phyloP scores from a whole-genome alignment of 345 rosid genomes.

The Brassica carinata region DNA sequence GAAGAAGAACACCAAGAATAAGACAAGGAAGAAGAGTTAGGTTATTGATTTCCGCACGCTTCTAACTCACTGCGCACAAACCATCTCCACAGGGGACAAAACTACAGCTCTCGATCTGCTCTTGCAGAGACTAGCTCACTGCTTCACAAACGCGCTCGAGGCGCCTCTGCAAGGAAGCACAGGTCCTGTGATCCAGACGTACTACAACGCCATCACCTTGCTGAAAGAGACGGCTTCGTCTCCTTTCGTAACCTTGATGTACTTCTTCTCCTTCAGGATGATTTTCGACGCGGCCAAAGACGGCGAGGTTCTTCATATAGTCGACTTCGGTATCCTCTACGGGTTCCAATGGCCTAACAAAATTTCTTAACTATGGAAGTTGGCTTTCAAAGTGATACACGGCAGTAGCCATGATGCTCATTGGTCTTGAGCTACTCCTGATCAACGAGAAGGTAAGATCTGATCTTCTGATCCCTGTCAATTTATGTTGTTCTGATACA shows the following conservation, averaged over 20 bases:
- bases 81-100: conserved; percentile 63
- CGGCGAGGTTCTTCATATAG: conserved; percentile 61
- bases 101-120: conserved; percentile 66
- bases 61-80: conserved; percentile 72
- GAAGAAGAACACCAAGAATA: conserved; percentile 40
- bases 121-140: conserved; percentile 74
- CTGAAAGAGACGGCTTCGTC: conserved; percentile 49
- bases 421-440: no score
- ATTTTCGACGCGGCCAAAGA: conserved; percentile 51
- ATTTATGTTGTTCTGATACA: no score
- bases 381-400: no score
- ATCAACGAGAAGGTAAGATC: no score
- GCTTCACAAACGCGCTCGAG: conserved; percentile 78
- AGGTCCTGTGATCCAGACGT: conserved; percentile 38
- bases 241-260: conserved; percentile 63
- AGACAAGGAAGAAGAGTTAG: conserved; percentile 47
- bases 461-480: no score
- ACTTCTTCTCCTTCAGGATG: conserved; percentile 50
- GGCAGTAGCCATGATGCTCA: no score
- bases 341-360: conserved; percentile 82
- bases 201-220: conserved; percentile 33
- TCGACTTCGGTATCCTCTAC: conserved; percentile 75
- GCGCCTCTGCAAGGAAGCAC: conserved; percentile 62
- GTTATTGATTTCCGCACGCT: conserved; percentile 70
- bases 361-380: no score